phyloP scores from a whole-genome alignment of 768 basidiomycete species.

The Leccinum barrowsii region DNA sequence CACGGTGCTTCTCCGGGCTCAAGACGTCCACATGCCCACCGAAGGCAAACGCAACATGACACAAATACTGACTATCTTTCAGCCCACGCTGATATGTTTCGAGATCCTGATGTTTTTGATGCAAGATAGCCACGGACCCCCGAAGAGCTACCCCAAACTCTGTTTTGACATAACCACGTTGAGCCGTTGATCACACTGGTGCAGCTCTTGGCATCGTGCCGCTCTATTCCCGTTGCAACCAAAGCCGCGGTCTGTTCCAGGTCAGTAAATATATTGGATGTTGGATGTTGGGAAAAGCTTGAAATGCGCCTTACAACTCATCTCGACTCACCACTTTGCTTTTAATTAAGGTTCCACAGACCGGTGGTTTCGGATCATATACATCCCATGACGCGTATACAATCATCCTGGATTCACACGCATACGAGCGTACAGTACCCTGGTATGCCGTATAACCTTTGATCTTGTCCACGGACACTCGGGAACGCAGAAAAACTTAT shows the following conservation, averaged over 20 bases:
- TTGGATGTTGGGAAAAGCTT: not conserved
- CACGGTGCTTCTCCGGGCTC: not conserved
- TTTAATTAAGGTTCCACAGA: not conserved
- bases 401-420: not conserved
- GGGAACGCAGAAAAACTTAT: not conserved
- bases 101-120: not conserved
- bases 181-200: not conserved
- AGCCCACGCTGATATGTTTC: not conserved
- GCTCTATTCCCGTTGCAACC: not conserved
- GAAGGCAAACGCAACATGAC: not conserved
- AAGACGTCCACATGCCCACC: not conserved
- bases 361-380: not conserved
- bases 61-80: not conserved
- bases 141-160: not conserved
- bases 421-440: not conserved
- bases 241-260: not conserved
- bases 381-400: not conserved
- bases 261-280: not conserved
- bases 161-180: not conserved
- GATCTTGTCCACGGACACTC: not conserved
- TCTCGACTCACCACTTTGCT: not conserved
- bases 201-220: not conserved
- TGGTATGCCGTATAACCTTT: not conserved
- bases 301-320: not conserved
- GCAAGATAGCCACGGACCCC: not conserved